Base-by-base conservation (phyloP, 2,329 filamentous ascomycete genomes). In the Erysiphe pisi region DNA sequence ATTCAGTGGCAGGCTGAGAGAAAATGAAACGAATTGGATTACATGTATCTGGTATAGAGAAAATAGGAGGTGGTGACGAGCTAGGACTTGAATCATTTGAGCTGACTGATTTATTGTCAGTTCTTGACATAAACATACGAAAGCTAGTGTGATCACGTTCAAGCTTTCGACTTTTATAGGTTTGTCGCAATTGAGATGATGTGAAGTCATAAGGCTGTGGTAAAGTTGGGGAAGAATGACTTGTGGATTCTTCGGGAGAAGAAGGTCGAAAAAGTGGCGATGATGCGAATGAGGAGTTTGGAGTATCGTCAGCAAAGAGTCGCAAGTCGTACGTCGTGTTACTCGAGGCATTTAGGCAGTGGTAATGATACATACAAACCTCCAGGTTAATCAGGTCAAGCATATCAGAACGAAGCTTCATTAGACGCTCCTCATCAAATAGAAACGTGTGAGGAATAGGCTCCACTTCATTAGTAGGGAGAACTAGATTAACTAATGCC, bases 371-470 rank as follows among this genome's bases (percentile, higher is more conserved):
- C 80, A 81, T 81, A 83, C 88, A 90, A 22, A 90, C 84, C 78
- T 90, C 87, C 18, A 90, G 81, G 80, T 89, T 89, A 80, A 90
- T 86, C 76, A 86, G 85, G 79, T 90, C 88, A 45, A 87, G 84
- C 82, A 90, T 85, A 80, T 90, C 88, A 9, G 86, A 85, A 25
- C 88, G 86, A 52, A 90, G 84, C 80, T 89, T 89, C 75, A 86
- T 80, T 65, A 90, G 83, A 45, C 89, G 86, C 81, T 90, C 89
- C 80, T 90, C 88, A 79, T 90, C 89, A 77, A 90, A 90, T 68
- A 89, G 83, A 79, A 90, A 90, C 0, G 88, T 90, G 70, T 86
- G 86, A 0, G 88, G 88, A 1, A 89, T 82, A 9, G 81, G 79
- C 79, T 84, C 83, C 43, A 84, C 83, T 0, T 83, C 82, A 47